These are phyloP conservation scores for Alternaria novae-zelandiae DNA, from an alignment of 2,329 filamentous ascomycete species.

Conservation along the genomic window DNA sequence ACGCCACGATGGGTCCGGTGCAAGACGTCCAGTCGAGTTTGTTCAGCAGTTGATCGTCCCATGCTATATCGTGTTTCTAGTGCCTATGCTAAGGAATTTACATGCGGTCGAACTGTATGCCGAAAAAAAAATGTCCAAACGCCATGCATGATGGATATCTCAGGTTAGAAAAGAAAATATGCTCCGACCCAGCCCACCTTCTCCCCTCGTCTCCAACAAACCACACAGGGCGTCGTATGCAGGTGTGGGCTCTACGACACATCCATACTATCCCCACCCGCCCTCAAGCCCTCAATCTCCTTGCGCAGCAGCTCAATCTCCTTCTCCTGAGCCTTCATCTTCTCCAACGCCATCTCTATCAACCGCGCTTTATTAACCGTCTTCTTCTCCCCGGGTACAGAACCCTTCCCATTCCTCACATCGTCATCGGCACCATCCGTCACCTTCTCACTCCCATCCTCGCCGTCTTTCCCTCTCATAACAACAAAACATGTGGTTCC, in stretches of 20 bases:
- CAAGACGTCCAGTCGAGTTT: background rate
- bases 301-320: constrained; percentile 37
- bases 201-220: background rate
- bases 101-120: background rate
- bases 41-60: too few relatives aligned
- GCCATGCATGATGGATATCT: constrained; percentile 9
- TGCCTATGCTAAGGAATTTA: background rate
- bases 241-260: constrained; percentile 12
- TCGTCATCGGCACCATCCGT: background rate
- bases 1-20: background rate
- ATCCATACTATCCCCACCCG: constrained; percentile 30
- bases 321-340: constrained; percentile 37
- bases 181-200: background rate
- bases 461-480: constrained; percentile 25
- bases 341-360: constrained; percentile 42
- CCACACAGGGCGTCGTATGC: background rate
- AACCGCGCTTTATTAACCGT: constrained; percentile 41
- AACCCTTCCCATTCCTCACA: constrained; percentile 12
- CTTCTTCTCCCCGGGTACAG: constrained; percentile 26
- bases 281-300: constrained; percentile 29
- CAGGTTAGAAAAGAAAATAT: background rate
- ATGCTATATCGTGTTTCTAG: background rate
- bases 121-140: background rate
- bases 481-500: constrained; percentile 42
- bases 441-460: background rate